Conservation (phyloP, 768 basidiomycete genomes). For the Mycena polygramma region DNA sequence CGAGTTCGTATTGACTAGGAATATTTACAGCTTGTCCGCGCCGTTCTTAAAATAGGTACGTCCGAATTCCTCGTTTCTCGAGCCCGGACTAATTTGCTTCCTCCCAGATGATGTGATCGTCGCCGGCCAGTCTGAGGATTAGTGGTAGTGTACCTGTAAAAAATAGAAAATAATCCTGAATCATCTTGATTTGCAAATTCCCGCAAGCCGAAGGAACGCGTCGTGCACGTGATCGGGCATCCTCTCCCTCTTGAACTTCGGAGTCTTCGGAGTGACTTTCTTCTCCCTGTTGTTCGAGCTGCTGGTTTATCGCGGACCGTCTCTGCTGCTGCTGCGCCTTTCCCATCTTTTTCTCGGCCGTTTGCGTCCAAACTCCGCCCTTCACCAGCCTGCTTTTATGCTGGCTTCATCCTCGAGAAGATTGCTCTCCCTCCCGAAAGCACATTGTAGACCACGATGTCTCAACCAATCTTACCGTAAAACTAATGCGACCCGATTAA, state of each 20-base stretch:
- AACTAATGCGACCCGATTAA: neutral
- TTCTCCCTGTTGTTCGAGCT: no score
- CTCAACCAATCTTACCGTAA: slow-evolving; percentile 2
- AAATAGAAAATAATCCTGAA: neutral
- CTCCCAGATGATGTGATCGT: slow-evolving; percentile 81
- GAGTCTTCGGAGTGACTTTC: no score
- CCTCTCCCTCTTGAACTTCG: no score
- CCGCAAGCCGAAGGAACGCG: no score
- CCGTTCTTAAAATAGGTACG: slow-evolving; percentile 89
- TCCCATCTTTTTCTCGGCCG: no score
- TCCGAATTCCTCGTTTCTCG: slow-evolving; percentile 15
- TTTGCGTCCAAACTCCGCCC: neutral
- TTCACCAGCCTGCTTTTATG: slow-evolving; percentile 12
- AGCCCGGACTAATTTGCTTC: slow-evolving; percentile 5
- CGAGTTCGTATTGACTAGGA: slow-evolving; percentile 25
- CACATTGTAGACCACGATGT: slow-evolving; percentile 16
- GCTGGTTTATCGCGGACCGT: no score
- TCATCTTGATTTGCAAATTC: no score
- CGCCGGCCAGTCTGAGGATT: slow-evolving; percentile 78
- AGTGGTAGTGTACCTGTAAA: slow-evolving; percentile 39
- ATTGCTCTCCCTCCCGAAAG: slow-evolving; percentile 25
- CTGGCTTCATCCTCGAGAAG: slow-evolving; percentile 24
- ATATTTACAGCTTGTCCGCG: slow-evolving; percentile 77
- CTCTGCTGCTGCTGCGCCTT: no score
- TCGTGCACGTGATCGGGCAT: no score